These are phyloP conservation scores for Fusarium clavum DNA, from an alignment of 2,329 filamentous ascomycete species.

Conservation along the genomic window DNA sequence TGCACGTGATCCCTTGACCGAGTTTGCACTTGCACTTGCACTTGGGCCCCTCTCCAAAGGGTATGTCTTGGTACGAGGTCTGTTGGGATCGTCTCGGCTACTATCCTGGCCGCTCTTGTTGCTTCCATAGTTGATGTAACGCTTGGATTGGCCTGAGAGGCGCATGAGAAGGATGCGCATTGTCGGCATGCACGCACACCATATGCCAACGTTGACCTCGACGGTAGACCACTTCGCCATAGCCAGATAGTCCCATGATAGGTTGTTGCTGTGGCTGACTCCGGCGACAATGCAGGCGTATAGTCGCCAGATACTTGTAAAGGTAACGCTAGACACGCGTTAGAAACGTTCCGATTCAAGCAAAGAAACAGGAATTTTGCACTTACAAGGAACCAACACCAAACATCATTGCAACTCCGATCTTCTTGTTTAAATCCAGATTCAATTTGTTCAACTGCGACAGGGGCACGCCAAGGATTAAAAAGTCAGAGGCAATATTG, in stretches of 20 bases:
- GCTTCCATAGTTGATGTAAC: not conserved
- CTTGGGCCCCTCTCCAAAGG: not conserved
- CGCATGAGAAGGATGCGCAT: not conserved
- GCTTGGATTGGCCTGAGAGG: not conserved
- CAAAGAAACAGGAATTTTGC: not conserved
- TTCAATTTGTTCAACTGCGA: not conserved
- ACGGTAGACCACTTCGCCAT: constrained; percentile 9
- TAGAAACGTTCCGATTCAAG: not conserved
- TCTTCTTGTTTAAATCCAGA: constrained; percentile 15
- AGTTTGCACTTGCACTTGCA: not conserved
- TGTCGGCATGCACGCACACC: constrained; percentile 3
- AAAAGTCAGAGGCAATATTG: not conserved
- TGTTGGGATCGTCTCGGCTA: not conserved
- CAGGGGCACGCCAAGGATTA: not conserved
- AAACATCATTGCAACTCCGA: constrained; percentile 11
- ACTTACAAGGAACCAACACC: constrained; percentile 10
- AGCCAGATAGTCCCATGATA: not conserved
- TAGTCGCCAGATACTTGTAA: constrained; percentile 11
- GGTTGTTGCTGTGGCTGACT: not conserved
- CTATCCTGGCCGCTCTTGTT: not conserved
- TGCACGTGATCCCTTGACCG: not conserved
- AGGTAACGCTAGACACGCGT: not conserved
- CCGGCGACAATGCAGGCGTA: not conserved
- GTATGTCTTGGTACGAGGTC: not conserved
- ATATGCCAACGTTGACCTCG: constrained; percentile 2